Evolutionary conservation across 2,329 filamentous ascomycete species (phyloP), one percentile per base, ranked within the genome.

Genomic region (Fusarium oxysporum): DNA sequence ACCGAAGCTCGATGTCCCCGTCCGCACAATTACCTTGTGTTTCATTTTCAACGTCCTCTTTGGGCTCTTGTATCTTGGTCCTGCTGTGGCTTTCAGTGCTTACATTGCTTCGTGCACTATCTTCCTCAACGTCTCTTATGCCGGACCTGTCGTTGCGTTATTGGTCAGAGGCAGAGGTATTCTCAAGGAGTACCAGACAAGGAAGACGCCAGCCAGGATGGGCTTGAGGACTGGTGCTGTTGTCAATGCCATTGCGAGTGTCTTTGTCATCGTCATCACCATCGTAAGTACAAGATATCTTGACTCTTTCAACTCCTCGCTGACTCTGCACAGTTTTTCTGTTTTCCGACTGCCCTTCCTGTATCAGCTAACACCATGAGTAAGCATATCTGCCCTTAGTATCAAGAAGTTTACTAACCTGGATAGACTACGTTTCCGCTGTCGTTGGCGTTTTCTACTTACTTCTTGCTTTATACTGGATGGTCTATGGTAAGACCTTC

Each of bases 31-130:
- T 0, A 51, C 65, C 13, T 11, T 76, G 4, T 65, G 61, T 4
- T 71, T 60, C 23, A 19, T 68, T 14, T 75, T 76, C n/a, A 74
- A 75, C 21, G 9, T 72, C 1, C 17, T 72, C 0, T 76, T 76
- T 28, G 73, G 71, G 0, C 54, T 76, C 3, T n/a, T 75, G 2
- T 76, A 76, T 4, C 12, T 76, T 6, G 71, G 73, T 0, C 71
- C 68, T 11, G 41, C 69, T 0, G 71, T 75, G 3, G 73, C 73
- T 3, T 76, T 76, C 4, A 66, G 60, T 38, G 73, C 73, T 4
- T 76, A 71, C 11, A 54, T 76, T 2, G 68, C 73, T 2, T 68
- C 63, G 1, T 76, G 71, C 13, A 76, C 73, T 2, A 74, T 74
- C 5, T 70, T 76, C 5, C 45, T 76, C 4, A 76, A 76, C 6